Evolutionary conservation across 805 yeast species (phyloP), one percentile per base, ranked within the genome.

Genomic region (Teunomyces atbi): DNA sequence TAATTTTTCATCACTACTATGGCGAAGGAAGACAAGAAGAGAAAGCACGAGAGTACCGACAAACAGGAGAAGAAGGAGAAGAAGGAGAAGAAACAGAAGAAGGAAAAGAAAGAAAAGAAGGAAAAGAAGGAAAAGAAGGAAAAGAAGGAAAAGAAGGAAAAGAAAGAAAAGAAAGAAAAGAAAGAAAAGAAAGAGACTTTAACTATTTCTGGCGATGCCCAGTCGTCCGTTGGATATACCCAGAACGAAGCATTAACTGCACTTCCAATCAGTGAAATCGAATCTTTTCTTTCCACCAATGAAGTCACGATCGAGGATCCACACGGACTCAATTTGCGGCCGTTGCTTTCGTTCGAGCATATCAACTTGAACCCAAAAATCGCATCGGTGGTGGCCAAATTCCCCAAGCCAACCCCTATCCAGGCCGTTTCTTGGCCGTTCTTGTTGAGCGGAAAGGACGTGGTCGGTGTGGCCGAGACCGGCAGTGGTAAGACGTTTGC

Each of bases 401-500:
- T 88, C 71, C 85, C 89, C 12, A 84, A 82, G 57, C 99, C 99
- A 45, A 91, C 98, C 5, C 98, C 98, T 30, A 92, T 92, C 57
- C 99, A 92, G 73, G 79, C 96, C 27, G 89, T 82, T 38, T 79
- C 97, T 6, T 94, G 98, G 98, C 98, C 99, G 53, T 89, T 81
- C 61, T 69, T 92, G 44, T 69, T 90, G 42, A 69, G 79, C 16
- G 86, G 86, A 13, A 78, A 84, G 48, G 99, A 92, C 63, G 96
- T 91, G 20, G 81, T 92, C 54, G 99, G 98, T 65, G 96, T 92
- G 53, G 99, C 99, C 11, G 97, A 92, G 70, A 92, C 99, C 3
- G 99, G 99, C 32, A 89, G 97, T 0, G 99, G 99, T 61, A 92
- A 92, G 68, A 92, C 99, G 0, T 85, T 92, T 69, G 98, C 97